phyloP scores from a whole-genome alignment of 495 filamentous ascomycete species.

The Penicillium ucsense region DNA sequence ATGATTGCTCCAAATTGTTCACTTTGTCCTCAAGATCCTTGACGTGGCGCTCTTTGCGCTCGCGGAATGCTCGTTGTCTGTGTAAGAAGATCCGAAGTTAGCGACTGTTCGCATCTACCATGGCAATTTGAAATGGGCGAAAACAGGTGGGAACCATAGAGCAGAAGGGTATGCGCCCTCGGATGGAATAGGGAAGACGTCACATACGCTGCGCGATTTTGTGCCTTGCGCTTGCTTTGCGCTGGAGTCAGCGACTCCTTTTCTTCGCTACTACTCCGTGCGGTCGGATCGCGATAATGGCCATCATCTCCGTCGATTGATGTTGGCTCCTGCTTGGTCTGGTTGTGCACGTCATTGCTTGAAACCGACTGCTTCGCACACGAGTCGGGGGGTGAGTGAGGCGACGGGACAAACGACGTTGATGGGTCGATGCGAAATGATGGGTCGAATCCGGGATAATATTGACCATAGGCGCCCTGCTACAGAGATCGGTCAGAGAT shows the following conservation, averaged over 20 bases:
- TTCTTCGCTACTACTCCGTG: slow-evolving; percentile 49
- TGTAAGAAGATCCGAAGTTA: neutral
- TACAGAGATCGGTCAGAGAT: neutral
- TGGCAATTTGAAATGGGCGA: too few species aligned
- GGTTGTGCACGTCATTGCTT: slow-evolving; percentile 17
- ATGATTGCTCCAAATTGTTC: slow-evolving; percentile 54
- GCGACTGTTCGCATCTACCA: too few species aligned
- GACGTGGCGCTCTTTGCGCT: slow-evolving; percentile 90
- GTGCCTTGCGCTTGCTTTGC: slow-evolving; percentile 81
- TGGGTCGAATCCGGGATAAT: slow-evolving; percentile 32
- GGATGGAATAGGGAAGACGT: neutral
- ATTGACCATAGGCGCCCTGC: slow-evolving; percentile 17
- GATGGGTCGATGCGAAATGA: slow-evolving; percentile 25
- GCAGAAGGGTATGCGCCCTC: too few species aligned
- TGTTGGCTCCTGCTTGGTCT: slow-evolving; percentile 9
- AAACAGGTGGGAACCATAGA: too few species aligned
- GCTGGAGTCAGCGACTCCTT: slow-evolving; percentile 66
- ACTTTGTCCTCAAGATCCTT: slow-evolving; percentile 87
- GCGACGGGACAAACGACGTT: slow-evolving; percentile 23
- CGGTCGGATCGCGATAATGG: slow-evolving; percentile 14
- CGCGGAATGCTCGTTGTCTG: slow-evolving; percentile 93
- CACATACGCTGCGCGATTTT: slow-evolving; percentile 92
- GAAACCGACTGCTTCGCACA: slow-evolving; percentile 31
- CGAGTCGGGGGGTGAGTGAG: slow-evolving; percentile 39
- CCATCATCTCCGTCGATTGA: slow-evolving; percentile 29